Base-by-base conservation (phyloP, 805 yeast genomes). In the Metschnikowia similis region DNA sequence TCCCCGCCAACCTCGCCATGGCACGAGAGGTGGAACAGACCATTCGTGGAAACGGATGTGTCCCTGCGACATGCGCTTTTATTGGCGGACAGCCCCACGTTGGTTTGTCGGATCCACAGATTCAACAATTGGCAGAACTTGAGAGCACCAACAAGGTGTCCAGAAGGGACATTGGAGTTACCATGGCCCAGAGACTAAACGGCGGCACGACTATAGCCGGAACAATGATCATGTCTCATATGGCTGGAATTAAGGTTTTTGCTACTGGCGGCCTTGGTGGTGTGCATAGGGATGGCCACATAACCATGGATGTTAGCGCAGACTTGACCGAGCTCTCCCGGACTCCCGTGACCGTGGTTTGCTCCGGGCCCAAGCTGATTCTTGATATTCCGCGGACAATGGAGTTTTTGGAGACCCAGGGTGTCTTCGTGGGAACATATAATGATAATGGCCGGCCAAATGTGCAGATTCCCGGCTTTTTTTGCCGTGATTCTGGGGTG, bases 241-340 rank as follows among this genome's bases (percentile, higher is more conserved):
- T 68, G 59, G 90, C 91, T 0, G 94, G 95, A 0, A 87, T 89
- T 56, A 77, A 80, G 57, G 89, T 90, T 10, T 90, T 89, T 73
- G 94, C 95, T 1, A 90, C 97, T 2, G 97, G 97, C 31, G 97
- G 97, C 0, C 74, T 89, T 16, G 97, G 97, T 17, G 97, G 97
- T 17, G 96, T 89, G 9, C 96, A 89, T 59, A 76, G 88, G 49
- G 87, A 86, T 7, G 92, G 87, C 17, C 85, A 86, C 48, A 56
- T 67, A 29, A 81, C 90, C 1, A 78, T 88, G 83, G 97, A 89
- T 65, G 74, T 89, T 26, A 83, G 91, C 58, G 96, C 96, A 2
- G 97, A 89, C 66, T 75, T 89, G 54, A 91, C 89, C 45, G 97
- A 89, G 62, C 72, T 90, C 48, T 85, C 90, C 1, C 75, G 83